A percentile compares a stretch with the other conserved stretches of the same genome.
Conservation (phyloP, 2,329 filamentous ascomycete genomes). For the Botrytis galanthina region DNA sequence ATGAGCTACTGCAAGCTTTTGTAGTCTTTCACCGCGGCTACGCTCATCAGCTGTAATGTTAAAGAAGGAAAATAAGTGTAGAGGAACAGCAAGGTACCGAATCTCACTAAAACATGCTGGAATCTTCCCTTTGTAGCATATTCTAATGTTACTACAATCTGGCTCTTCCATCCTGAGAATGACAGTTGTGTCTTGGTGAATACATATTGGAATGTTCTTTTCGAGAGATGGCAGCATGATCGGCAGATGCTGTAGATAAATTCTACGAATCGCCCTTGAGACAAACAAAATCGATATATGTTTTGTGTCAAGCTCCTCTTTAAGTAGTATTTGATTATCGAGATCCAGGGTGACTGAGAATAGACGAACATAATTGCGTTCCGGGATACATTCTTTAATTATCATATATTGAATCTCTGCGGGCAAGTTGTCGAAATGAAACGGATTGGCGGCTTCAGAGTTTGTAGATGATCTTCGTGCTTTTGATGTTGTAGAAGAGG, state of each 20-base stretch:
- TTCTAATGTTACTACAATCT: neutral
- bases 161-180: neutral
- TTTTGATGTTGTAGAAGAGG: neutral
- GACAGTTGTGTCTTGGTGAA: neutral
- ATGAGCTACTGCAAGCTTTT: neutral
- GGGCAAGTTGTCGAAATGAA: neutral
- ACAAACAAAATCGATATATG: neutral
- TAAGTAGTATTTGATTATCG: neutral
- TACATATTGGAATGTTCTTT: neutral
- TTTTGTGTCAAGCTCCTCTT: neutral
- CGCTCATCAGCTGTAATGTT: neutral
- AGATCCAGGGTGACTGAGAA: neutral
- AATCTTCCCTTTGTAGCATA: neutral
- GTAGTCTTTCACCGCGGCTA: neutral
- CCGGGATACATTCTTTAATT: neutral
- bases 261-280: neutral
- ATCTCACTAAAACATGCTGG: neutral
- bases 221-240: neutral
- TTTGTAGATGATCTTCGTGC: too few relatives aligned
- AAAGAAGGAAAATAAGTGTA: neutral
- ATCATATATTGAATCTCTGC: neutral
- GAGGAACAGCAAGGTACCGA: neutral
- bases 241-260: neutral
- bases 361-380: neutral
- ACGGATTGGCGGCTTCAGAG: neutral